A percentile compares a stretch with the other conserved stretches of the same genome.
Conservation (phyloP, 805 yeast genomes). For the Maudiozyma saulgeensis region DNA sequence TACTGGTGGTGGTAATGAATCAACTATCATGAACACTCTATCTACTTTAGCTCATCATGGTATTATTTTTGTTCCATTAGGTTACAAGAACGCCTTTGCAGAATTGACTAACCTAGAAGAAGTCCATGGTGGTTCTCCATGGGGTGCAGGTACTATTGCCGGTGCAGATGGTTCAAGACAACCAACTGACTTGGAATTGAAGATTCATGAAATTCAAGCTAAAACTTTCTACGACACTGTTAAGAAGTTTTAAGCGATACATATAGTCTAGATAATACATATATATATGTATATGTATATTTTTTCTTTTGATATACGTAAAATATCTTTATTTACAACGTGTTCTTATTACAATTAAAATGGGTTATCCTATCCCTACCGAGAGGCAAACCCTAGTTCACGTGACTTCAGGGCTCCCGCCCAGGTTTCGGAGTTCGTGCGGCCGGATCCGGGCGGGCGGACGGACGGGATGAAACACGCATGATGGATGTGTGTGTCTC, state of each 20-base stretch:
- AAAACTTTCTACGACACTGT: conserved; percentile 44
- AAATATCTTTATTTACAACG: too few relatives aligned
- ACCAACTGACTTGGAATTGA: conserved; percentile 53
- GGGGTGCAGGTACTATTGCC: conserved; percentile 79
- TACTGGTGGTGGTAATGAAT: conserved; percentile 72
- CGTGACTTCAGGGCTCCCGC: too few relatives aligned
- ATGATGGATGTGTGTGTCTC: too few relatives aligned
- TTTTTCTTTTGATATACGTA: too few relatives aligned
- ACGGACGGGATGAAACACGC: too few relatives aligned
- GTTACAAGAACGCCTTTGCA: conserved; percentile 49
- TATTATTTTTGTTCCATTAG: conserved; percentile 68
- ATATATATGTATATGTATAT: not conserved
- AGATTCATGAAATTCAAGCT: conserved; percentile 60
- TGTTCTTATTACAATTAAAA: too few relatives aligned
- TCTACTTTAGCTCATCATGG: conserved; percentile 71
- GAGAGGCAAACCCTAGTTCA: too few relatives aligned
- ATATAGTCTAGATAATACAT: not conserved
- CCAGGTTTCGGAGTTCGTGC: too few relatives aligned
- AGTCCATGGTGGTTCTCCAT: conserved; percentile 71
- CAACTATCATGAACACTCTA: conserved; percentile 52
- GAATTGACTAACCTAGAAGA: conserved; percentile 47
- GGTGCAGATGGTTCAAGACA: conserved; percentile 68
- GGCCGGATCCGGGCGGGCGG: not conserved
- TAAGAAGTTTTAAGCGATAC: conserved; percentile 2
- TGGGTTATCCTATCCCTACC: too few relatives aligned